A percentile compares a stretch with the other conserved stretches of the same genome.
Conservation (phyloP, 1,284 basidiomycete species). For the Laetiporus sulphureus region DNA sequence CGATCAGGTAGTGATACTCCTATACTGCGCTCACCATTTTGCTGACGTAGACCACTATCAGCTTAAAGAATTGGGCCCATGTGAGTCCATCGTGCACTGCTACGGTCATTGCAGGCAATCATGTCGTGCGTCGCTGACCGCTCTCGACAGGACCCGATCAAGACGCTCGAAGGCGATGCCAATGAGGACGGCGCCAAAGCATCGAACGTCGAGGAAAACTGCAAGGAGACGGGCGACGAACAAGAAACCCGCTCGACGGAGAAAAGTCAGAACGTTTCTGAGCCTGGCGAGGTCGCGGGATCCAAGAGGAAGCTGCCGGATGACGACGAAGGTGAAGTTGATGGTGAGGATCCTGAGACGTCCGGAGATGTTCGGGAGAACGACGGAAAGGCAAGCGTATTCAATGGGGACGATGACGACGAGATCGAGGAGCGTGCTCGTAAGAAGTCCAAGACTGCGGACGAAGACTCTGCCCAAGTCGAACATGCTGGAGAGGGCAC, state of each 20-base stretch:
- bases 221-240: too few relatives aligned
- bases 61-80: constrained; percentile 32
- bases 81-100: constrained; percentile 13
- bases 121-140: background rate
- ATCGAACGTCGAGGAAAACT: background rate
- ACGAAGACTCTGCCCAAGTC: background rate
- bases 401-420: too few relatives aligned
- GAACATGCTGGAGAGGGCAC: background rate
- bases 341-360: constrained; percentile 2
- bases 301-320: too few relatives aligned
- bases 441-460: constrained; percentile 21
- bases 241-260: too few relatives aligned
- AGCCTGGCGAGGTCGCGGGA: too few relatives aligned
- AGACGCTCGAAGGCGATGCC: constrained; percentile 13
- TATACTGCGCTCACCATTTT: background rate
- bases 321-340: background rate
- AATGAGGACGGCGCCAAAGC: constrained; percentile 1
- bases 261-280: too few relatives aligned
- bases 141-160: constrained; percentile 22
- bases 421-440: constrained; percentile 12
- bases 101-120: background rate
- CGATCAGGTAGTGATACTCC: constrained; percentile 22
- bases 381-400: too few relatives aligned
- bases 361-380: too few relatives aligned
- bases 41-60: constrained; percentile 4